Percentiles rank a stretch among this genome's conserved stretches.
These are phyloP conservation scores for Magnusiomyces tetraspermus DNA, from an alignment of 1,139 yeast genomes.

Conservation along the genomic window DNA sequence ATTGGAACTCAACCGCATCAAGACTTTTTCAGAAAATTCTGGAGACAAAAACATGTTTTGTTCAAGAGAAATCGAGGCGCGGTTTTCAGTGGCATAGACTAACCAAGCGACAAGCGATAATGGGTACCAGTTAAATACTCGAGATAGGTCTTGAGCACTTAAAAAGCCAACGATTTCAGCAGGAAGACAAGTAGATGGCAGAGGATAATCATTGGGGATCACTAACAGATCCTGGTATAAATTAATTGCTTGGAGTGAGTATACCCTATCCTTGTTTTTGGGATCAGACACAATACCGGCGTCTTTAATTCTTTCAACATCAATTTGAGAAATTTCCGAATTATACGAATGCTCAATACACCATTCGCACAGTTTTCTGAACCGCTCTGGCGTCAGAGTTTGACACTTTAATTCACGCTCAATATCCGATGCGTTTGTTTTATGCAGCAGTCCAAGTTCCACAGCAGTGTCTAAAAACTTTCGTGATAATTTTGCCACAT, in stretches of 20 bases:
- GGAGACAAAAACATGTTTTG: conserved; percentile 21
- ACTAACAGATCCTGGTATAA: conserved; percentile 23
- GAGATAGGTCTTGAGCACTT: conserved; percentile 15
- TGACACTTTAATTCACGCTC: conserved; percentile 24
- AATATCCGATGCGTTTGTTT: conserved; percentile 24
- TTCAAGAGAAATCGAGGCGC: conserved; percentile 14
- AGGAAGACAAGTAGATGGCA: conserved; percentile 27
- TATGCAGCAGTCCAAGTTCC: conserved; percentile 21
- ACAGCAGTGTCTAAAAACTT: conserved; percentile 26
- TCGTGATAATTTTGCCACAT: conserved; percentile 21
- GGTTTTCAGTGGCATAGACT: conserved; percentile 18
- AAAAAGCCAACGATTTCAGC: conserved; percentile 4
- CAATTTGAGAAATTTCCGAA: conserved; percentile 11
- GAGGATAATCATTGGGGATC: conserved; percentile 25
- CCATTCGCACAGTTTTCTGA: conserved; percentile 22
- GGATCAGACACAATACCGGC: conserved; percentile 18
- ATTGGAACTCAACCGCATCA: conserved; percentile 22
- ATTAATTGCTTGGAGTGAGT: conserved; percentile 21
- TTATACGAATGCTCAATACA: conserved; percentile 14
- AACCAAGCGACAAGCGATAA: conserved; percentile 27
- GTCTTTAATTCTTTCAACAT: conserved; percentile 12
- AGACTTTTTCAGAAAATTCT: conserved; percentile 25
- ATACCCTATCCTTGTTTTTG: conserved; percentile 12
- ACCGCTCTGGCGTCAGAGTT: conserved; percentile 20
- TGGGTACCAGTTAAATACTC: conserved; percentile 26